Evolutionary conservation across 2,329 filamentous ascomycete species (phyloP).

Genomic region (Cordyceps pruinosa): DNA sequence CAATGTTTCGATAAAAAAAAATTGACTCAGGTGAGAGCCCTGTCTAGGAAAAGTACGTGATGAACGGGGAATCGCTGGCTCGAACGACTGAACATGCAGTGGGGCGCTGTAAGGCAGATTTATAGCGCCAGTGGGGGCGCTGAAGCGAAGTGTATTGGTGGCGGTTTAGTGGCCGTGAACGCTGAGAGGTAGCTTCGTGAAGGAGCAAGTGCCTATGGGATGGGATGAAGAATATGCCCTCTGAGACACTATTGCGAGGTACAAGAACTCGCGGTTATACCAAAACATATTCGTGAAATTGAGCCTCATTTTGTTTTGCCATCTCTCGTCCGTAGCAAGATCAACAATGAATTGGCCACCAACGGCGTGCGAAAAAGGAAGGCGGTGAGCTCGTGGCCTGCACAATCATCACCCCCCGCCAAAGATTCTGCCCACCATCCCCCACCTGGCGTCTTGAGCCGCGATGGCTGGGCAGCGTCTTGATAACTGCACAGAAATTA

Average conservation of each 20-base stretch:
- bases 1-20: background rate
- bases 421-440: slow-evolving; percentile 20
- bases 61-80: background rate
- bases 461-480: background rate
- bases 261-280: no score
- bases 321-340: no score
- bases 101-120: slow-evolving; percentile 3
- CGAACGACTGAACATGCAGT: background rate
- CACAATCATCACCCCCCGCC: slow-evolving; percentile 13
- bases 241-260: background rate
- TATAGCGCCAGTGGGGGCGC: background rate
- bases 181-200: no score
- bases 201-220: no score
- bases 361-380: slow-evolving; percentile 9
- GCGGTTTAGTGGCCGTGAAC: background rate
- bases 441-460: slow-evolving; percentile 19
- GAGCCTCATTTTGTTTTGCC: no score
- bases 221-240: background rate
- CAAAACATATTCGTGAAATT: no score
- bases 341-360: background rate
- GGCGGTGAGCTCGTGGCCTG: slow-evolving; percentile 12
- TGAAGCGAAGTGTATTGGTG: background rate
- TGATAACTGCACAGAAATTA: background rate
- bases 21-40: background rate
- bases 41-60: background rate